phyloP scores from a whole-genome alignment of 371 early-diverging fungal species.

The Mortierella sp. region DNA sequence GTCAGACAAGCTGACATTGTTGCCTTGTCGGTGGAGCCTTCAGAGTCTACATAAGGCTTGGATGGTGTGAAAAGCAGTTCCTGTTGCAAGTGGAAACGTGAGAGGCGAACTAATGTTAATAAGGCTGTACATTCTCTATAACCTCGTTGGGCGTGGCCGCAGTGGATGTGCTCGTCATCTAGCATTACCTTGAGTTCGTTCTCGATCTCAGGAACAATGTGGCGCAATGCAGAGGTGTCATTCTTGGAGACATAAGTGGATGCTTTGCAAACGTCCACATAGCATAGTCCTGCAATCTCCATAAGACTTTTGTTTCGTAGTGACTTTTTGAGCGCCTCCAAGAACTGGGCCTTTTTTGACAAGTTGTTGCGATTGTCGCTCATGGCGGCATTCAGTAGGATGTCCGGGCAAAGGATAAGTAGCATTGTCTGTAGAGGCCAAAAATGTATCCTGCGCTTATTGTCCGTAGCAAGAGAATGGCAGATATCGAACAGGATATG shows the following conservation, averaged over 20 bases:
- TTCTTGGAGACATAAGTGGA: constrained; percentile 74
- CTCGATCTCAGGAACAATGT: constrained; percentile 80
- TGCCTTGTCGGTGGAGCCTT: constrained; percentile 67
- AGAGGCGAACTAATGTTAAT: too few relatives aligned
- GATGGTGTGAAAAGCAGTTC: constrained; percentile 74
- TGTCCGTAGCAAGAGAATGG: constrained; percentile 73
- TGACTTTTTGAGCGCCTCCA: constrained; percentile 73
- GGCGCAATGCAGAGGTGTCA: constrained; percentile 72
- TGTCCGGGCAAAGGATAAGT: constrained; percentile 83
- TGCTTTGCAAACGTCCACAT: constrained; percentile 85
- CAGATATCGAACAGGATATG: constrained; percentile 85
- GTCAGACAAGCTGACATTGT: constrained; percentile 82
- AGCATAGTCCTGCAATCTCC: constrained; percentile 82
- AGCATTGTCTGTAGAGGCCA: constrained; percentile 91
- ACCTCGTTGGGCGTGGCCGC: too few relatives aligned
- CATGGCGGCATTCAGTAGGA: constrained; percentile 63
- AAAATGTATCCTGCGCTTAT: constrained; percentile 70
- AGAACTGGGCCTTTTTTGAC: constrained; percentile 69
- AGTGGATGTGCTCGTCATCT: too few relatives aligned
- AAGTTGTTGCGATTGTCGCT: constrained; percentile 56
- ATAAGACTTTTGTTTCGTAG: constrained; percentile 69
- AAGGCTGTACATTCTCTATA: too few relatives aligned
- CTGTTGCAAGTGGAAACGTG: too few relatives aligned
- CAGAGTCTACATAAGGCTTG: constrained; percentile 64
- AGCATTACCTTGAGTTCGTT: constrained; percentile 75